A percentile compares a stretch with the other conserved stretches of the same genome.
phyloP scores from a whole-genome alignment of 1,284 basidiomycete genomes.

The Naganishia cerealis region DNA sequence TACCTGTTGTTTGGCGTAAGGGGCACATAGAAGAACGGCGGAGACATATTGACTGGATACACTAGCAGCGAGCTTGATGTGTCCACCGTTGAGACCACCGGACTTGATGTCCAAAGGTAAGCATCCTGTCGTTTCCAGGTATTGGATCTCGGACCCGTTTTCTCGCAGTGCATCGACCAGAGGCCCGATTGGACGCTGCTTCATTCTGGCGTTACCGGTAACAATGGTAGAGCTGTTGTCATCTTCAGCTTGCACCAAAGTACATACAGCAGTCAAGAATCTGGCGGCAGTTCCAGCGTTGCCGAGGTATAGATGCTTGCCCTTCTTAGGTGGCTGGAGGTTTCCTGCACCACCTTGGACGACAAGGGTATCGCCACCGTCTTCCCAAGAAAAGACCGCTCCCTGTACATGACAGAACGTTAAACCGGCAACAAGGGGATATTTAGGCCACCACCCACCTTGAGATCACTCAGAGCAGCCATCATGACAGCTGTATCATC shows the following conservation, averaged over 20 bases:
- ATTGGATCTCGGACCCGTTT: conserved; percentile 79
- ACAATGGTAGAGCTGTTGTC: conserved; percentile 64
- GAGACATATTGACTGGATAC: conserved; percentile 99
- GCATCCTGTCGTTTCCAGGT: conserved; percentile 76
- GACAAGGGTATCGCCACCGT: conserved; percentile 86
- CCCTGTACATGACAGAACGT: conserved; percentile 59
- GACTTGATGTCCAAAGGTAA: conserved; percentile 83
- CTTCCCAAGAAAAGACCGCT: conserved; percentile 86
- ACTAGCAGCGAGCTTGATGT: conserved; percentile 84
- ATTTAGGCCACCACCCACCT: conserved; percentile 58
- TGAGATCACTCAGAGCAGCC: conserved; percentile 81
- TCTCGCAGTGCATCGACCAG: conserved; percentile 85
- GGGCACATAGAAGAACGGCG: conserved; percentile 91
- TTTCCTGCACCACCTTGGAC: conserved; percentile 82
- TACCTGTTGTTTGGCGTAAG: conserved; percentile 79
- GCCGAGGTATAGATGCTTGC: conserved; percentile 89
- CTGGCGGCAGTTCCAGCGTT: conserved; percentile 98
- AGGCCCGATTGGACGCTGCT: conserved; percentile 89
- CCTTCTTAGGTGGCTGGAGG: conserved; percentile 72
- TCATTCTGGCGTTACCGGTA: conserved; percentile 98
- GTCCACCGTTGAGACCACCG: conserved; percentile 79
- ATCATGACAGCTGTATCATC: conserved; percentile 99
- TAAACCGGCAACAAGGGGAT: conserved; percentile 21
- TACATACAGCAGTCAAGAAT: conserved; percentile 94
- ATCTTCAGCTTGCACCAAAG: conserved; percentile 64